These are phyloP conservation scores for Ogataea wickerhamii DNA, from an alignment of 805 yeast species.

Conservation along the genomic window DNA sequence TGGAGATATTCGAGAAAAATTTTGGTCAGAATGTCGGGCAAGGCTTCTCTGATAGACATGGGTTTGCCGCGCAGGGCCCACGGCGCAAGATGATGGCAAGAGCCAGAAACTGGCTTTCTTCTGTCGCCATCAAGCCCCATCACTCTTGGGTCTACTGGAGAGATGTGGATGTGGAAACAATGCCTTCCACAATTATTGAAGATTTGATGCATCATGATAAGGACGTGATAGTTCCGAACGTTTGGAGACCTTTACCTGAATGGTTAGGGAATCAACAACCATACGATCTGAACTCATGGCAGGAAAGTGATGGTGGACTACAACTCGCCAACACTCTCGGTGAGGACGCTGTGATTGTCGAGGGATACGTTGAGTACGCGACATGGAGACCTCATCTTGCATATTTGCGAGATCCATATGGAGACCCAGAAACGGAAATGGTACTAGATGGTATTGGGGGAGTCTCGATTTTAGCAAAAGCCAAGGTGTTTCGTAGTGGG, in stretches of 20 bases:
- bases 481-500: slow-evolving; percentile 80
- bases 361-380: slow-evolving; percentile 95
- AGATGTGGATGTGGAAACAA: slow-evolving; percentile 94
- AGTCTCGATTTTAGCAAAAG: slow-evolving; percentile 86
- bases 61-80: slow-evolving; percentile 94
- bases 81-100: slow-evolving; percentile 93
- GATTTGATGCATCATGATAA: slow-evolving; percentile 88
- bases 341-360: slow-evolving; percentile 95
- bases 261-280: slow-evolving; percentile 86
- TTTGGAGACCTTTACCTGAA: slow-evolving; percentile 86
- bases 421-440: slow-evolving; percentile 91
- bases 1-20: slow-evolving; percentile 86
- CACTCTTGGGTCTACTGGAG: slow-evolving; percentile 98
- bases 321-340: slow-evolving; percentile 72
- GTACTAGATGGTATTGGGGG: slow-evolving; percentile 97
- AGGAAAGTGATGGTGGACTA: slow-evolving; percentile 77
- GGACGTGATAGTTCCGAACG: slow-evolving; percentile 93
- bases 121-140: slow-evolving; percentile 83
- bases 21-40: slow-evolving; percentile 94
- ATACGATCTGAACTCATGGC: slow-evolving; percentile 82
- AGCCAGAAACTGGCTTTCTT: slow-evolving; percentile 90
- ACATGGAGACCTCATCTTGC: slow-evolving; percentile 98
- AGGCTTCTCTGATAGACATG: slow-evolving; percentile 89
- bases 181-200: slow-evolving; percentile 79
- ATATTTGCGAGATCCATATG: slow-evolving; percentile 89